Base-by-base conservation (phyloP, 805 yeast species). In the Metschnikowia koreensis region DNA sequence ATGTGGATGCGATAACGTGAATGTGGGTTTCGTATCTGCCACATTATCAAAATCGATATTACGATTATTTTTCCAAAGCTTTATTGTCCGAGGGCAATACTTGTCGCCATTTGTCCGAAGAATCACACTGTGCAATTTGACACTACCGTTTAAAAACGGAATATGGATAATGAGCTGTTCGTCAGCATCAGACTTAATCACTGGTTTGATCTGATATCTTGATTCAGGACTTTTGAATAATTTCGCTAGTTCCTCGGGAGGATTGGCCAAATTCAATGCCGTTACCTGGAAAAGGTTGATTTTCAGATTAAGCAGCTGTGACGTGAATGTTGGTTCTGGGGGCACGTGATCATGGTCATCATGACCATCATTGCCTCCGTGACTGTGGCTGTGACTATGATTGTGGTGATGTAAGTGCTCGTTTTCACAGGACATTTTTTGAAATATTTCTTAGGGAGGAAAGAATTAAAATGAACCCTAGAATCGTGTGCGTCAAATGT, bases 21-120 rank as follows among this genome's bases (percentile, higher is more conserved):
- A 81, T 2, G 80, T 75, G 0, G 89, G 77, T 51, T 77, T 75
- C 13, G 74, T 64, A 15, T 75, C 75, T 2, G 63, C 68, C 1
- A 83, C 80, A 13, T 76, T 80, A 55, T 84, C 87, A 63, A 92
- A 93, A 63, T 91, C 97, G n/a, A 91, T 65, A 46, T 75, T 75
- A 16, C 73, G 76, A 47, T 78, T 78, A 65, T 92, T 90, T 66
- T 89, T 90, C 77, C 78, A 91, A 16, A 93, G 61, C 60, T 84
- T 81, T 57, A 93, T 77, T 1, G 76, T 74, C 55, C 77, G 76
- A 0, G 97, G 97, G 47, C 96, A 87, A 51, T 80, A 74, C 26
- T 75, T 75, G 41, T 77, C 80, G 1, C 83, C 84, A 50, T 82
- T 75, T 0, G 91, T 79, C 57, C 97, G 76, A 10, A 93, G 55